A percentile compares a stretch with the other conserved stretches of the same genome.
Evolutionary conservation across 305 asterid genomes (phyloP).

Genomic region (Solanum hybrid): DNA sequence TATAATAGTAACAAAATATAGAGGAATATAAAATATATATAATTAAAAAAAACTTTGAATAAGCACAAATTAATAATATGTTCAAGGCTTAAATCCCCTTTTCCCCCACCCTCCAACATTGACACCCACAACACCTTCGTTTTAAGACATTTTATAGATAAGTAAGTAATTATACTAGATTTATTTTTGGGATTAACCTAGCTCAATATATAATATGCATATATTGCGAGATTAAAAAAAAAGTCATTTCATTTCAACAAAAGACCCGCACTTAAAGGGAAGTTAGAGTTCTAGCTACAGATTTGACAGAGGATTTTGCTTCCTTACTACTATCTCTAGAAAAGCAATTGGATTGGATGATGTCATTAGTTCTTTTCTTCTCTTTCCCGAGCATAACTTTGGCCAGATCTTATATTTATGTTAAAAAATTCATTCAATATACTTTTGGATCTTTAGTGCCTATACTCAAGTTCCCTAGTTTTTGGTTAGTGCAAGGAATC

Average conservation of each 20-base stretch:
- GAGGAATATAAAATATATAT: neutral
- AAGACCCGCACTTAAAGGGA: accelerated
- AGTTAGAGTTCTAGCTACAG: neutral
- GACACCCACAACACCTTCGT: neutral
- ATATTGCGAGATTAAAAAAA: neutral
- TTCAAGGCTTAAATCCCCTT: neutral
- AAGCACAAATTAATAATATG: neutral
- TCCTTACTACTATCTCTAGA: accelerated
- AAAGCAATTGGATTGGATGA: neutral
- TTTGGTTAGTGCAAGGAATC: neutral
- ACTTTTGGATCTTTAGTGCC: neutral
- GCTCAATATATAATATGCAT: neutral
- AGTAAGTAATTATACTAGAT: neutral
- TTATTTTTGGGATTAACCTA: neutral
- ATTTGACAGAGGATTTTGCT: neutral
- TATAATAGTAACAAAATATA: neutral
- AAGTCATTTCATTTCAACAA: neutral
- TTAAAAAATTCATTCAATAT: neutral
- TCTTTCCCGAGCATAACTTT: neutral
- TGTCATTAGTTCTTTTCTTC: neutral
- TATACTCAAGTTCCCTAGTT: neutral
- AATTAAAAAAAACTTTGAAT: neutral
- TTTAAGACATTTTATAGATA: neutral
- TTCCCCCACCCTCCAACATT: neutral
- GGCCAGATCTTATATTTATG: no score